Evolutionary conservation across 176 grass and related monocot species (phyloP).

Genomic region (Echinochloa phyllopogon): DNA sequence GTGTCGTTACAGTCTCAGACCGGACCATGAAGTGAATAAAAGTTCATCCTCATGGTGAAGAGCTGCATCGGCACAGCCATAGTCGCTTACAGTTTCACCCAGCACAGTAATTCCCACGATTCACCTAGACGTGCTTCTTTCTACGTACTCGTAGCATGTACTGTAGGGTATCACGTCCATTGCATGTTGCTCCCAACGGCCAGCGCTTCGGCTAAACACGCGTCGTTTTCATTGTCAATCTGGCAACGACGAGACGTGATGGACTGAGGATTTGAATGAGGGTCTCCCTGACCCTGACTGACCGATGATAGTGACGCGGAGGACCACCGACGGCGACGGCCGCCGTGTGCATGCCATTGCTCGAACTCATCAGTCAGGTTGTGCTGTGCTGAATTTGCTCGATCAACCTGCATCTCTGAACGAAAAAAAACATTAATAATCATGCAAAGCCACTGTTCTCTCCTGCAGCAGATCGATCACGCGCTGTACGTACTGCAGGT

Average conservation of each 20-base stretch:
- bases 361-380: too few relatives aligned
- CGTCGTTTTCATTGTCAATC: not conserved
- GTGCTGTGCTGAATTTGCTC: not conserved
- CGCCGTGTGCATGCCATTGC: not conserved
- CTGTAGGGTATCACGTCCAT: not conserved
- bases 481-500: not conserved
- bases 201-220: not conserved
- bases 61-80: too few relatives aligned
- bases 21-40: too few relatives aligned
- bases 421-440: not conserved
- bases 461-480: not conserved
- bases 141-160: not conserved
- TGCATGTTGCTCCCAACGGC: not conserved
- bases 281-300: conserved; percentile 2
- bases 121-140: not conserved
- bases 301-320: not conserved
- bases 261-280: not conserved
- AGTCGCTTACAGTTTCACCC: not conserved
- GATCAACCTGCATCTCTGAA: too few relatives aligned
- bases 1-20: too few relatives aligned
- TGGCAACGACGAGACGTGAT: conserved; percentile 31
- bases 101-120: not conserved
- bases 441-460: not conserved
- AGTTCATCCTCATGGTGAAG: too few relatives aligned
- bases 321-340: conserved; percentile 51